Conservation (phyloP, 2,329 filamentous ascomycete species). For the Pseudopithomyces maydicus region DNA sequence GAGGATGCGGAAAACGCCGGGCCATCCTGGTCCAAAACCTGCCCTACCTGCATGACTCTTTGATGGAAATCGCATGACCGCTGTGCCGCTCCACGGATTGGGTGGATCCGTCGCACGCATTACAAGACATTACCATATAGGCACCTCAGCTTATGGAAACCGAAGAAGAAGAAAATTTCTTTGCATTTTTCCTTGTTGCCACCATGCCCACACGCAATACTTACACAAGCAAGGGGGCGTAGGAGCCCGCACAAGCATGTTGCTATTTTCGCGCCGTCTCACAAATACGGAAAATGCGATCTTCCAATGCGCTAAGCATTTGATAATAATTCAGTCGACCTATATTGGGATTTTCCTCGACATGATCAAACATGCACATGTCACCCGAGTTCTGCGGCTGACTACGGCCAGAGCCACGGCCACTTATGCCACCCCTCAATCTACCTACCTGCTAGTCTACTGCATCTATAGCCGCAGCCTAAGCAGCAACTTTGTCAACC, state of each 20-base stretch:
- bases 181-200: no score
- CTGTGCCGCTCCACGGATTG: not conserved
- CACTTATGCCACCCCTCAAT: no score
- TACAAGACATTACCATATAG: not conserved
- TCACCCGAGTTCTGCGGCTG: no score
- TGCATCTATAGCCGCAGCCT: no score
- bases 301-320: not conserved
- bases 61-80: not conserved
- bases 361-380: not conserved
- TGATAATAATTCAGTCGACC: slow-evolving; percentile 9
- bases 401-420: not conserved
- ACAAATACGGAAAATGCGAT: not conserved
- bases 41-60: not conserved
- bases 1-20: not conserved
- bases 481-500: no score
- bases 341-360: not conserved
- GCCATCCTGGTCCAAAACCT: not conserved
- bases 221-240: not conserved
- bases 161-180: no score
- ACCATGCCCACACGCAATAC: not conserved
- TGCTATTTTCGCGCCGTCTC: not conserved
- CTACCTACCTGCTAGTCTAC: no score
- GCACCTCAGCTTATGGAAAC: no score
- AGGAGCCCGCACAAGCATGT: not conserved
- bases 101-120: not conserved